These are phyloP conservation scores for Aurantiochytrium sp. DNA, from an alignment of 108 stramenopile species.

Conservation along the genomic window DNA sequence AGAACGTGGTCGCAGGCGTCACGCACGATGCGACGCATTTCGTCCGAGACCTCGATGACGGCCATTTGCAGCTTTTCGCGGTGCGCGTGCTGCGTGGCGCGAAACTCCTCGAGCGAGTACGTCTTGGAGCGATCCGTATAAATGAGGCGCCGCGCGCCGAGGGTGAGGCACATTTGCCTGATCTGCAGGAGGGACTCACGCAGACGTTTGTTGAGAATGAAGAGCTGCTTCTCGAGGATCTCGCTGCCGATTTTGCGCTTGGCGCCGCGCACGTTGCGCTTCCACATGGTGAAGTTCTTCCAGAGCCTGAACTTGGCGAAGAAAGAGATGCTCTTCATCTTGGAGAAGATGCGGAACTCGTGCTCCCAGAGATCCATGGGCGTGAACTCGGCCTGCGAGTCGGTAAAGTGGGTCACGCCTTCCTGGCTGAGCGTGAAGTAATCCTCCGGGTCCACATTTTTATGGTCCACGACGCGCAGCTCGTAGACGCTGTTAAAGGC, in stretches of 20 bases:
- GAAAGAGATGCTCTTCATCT: conserved; percentile 52
- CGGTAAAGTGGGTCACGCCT: conserved; percentile 53
- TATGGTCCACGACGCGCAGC: neutral
- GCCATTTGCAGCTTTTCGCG: conserved; percentile 27
- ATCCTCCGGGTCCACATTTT: neutral
- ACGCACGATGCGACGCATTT: conserved; percentile 41
- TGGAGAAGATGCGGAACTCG: conserved; percentile 51
- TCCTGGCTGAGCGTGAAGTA: conserved; percentile 32
- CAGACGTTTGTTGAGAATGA: conserved; percentile 50
- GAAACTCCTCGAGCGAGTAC: conserved; percentile 51
- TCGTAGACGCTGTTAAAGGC: conserved; percentile 33
- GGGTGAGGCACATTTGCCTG: conserved; percentile 42
- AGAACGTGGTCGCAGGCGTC: conserved; percentile 61
- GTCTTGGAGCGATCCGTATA: conserved; percentile 32
- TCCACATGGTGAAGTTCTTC: conserved; percentile 64
- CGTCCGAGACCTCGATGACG: conserved; percentile 28
- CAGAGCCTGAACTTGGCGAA: conserved; percentile 49
- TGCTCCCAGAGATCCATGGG: conserved; percentile 60
- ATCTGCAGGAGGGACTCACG: conserved; percentile 45
- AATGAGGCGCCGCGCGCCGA: conserved; percentile 43
- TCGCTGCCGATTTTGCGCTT: conserved; percentile 43
- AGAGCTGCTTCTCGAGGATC: conserved; percentile 38
- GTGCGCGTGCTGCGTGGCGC: conserved; percentile 43
- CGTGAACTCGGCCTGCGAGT: conserved; percentile 50
- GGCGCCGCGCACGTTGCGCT: conserved; percentile 30